Evolutionary conservation across 164 flowering plant species (phyloP), one percentile per base, ranked within the genome.

Genomic region (Annona cherimola): DNA sequence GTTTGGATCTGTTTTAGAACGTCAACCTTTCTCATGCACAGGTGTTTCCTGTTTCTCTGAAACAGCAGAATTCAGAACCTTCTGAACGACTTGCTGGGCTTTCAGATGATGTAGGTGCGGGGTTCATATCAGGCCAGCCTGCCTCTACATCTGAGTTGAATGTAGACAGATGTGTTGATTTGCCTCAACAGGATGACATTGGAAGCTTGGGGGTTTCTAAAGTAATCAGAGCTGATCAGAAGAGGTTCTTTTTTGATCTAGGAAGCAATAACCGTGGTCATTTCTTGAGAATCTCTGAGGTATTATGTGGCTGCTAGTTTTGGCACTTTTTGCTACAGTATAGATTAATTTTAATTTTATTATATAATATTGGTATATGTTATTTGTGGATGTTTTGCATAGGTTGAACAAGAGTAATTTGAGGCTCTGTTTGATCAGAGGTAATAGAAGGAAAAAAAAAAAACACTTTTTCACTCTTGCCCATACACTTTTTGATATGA

Each of bases 51-150:
- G 35, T 40, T 72, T 72, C 5, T 65, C 3, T 74, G 20, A 75
- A 82, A 70, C 88, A 89, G 97, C 86, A 86, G 82, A 80, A 71
- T 74, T 79, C 94, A 67, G 95, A 92, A 80, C 76, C 94, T 61
- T 80, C 90, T 45, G 99, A 90, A 69, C 90, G 86, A 69, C 81
- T 87, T 68, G 88, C 86, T 70, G 97, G 95, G 61, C 97, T 94
- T 55, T 92, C 97, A 65, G 97, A 92, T 79, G 97, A 94, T 82
- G 97, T 94, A 5, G 99, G 99, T 50, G 99, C 92, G 70, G 99
- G 99, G 68, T 94, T 94, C 83, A 94, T 92, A 76, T 77, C 97
- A 63, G 94, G 98, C 5, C 90, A 87, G 77, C 70, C 92, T 71
- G 83, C 86, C 50, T 61, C 88, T 26, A 11, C 86, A 61, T 64